Base-by-base conservation (phyloP, 1,284 basidiomycete species). In the Lignosus rhinocerotis region DNA sequence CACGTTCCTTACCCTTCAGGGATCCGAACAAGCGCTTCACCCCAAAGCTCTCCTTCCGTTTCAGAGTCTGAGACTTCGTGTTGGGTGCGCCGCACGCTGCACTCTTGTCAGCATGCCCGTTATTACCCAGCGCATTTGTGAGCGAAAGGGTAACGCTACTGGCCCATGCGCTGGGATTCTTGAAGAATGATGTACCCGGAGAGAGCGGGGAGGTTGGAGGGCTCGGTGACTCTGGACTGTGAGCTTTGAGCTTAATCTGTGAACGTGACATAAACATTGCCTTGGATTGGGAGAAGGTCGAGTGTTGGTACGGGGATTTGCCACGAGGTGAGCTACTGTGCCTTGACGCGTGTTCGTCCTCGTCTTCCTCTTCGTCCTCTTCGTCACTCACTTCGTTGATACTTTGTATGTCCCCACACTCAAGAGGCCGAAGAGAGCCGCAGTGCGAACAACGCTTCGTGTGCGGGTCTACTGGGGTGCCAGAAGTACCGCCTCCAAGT, bases 1-100 rank as follows among this genome's bases (percentile, higher is more conserved):
- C 73, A 6, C 61, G 55, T 25, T 70, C 73, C 51, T 73, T 75
- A 19, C 72, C 71, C 52, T 74, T 75, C 11, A 64, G 53, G 31
- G 68, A 56, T 2, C 64, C 63, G 45, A 75, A 75, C 3, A 75
- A 45, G 38, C 65, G 67, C 31, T 69, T 66, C 8, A 72, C 60
- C 6, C 69, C 69, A n/a, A 71, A 70, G 56, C 69, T 69, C 55
- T 72, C 71, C 51, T 66, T 68, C 4, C 67, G 61, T 52, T 66
- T 69, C 16, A 65, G 39, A 2, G 38, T n/a, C 36, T 61, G 42
- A 17, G 43, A 47, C 1, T 53, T 19, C 6, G 38, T 21, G 1
- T 51, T 38, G 3, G 56, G 38, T 8, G 38, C 21, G 6, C 60
- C 39, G n/a, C 50, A 52, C 16, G 57, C 46, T 59, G 49, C 10